Evolutionary conservation across 352 stramenopile genomes (phyloP).

Genomic region (Phytophthora litchii): DNA sequence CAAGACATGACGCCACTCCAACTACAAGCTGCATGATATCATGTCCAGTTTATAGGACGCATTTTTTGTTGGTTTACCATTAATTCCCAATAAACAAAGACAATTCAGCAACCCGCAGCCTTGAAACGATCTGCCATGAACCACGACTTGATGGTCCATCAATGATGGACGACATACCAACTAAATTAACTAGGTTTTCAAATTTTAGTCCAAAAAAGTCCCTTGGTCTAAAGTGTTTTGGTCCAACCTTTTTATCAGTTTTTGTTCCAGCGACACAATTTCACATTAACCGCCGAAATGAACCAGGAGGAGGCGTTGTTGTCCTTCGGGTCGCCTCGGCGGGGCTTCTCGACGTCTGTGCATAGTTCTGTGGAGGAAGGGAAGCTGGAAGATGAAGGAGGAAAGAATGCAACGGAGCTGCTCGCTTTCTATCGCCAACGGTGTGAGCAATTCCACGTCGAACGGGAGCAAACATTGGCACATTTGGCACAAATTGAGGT

Average conservation of each 20-base stretch:
- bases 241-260: not conserved
- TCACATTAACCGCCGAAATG: conserved; percentile 17
- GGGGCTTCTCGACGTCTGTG: conserved; percentile 35
- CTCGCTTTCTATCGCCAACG: conserved; percentile 71
- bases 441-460: conserved; percentile 68
- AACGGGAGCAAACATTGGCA: conserved; percentile 59
- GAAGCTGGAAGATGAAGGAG: conserved; percentile 13
- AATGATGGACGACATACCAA: too few species aligned
- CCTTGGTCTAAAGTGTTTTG: not conserved
- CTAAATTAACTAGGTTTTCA: not conserved
- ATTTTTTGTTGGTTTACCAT: conserved; percentile 40
- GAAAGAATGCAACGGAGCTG: conserved; percentile 32
- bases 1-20: conserved; percentile 1
- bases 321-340: conserved; percentile 58
- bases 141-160: too few species aligned
- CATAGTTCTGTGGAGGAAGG: conserved; percentile 22
- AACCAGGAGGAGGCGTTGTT: conserved; percentile 49
- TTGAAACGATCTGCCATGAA: not conserved
- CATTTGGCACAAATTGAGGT: conserved; percentile 68
- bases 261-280: conserved; percentile 11
- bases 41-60: conserved; percentile 19
- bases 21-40: conserved; percentile 18
- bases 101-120: conserved; percentile 10
- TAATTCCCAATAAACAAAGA: conserved; percentile 34
- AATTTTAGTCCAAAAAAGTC: conserved; percentile 2